A percentile compares a stretch with the other conserved stretches of the same genome.
Conservation (phyloP, 2,329 filamentous ascomycete species). For the Pyrenochaeta sp. region DNA sequence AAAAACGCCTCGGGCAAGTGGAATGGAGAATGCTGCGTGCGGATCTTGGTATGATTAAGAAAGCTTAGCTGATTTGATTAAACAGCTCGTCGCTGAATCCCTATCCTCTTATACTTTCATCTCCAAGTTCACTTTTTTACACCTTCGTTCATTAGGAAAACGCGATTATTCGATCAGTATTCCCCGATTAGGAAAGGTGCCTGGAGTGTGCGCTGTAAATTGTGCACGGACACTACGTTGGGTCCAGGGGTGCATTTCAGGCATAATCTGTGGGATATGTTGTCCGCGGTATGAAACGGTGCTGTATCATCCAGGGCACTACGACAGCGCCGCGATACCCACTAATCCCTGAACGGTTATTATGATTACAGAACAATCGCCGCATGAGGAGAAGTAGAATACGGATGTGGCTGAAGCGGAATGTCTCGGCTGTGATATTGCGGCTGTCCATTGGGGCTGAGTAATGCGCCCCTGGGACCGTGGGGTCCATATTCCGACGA, state of each 20-base stretch:
- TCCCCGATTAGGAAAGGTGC: not conserved
- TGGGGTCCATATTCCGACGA: no score
- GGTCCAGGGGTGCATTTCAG: no score
- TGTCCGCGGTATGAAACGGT: not conserved
- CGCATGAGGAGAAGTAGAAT: not conserved
- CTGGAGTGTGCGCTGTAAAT: not conserved
- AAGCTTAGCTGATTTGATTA: not conserved
- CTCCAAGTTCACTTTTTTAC: not conserved
- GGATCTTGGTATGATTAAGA: not conserved
- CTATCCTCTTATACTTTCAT: not conserved
- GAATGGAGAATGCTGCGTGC: not conserved
- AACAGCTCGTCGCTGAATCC: not conserved
- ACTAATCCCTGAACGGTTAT: constrained; percentile 1
- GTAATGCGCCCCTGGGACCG: no score
- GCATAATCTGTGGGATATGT: no score
- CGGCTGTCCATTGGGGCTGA: no score
- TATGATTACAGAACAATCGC: constrained; percentile 9
- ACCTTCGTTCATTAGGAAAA: not conserved
- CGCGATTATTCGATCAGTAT: constrained; percentile 25
- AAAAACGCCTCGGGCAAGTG: not conserved
- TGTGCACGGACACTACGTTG: no score
- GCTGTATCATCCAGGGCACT: not conserved
- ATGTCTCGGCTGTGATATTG: no score
- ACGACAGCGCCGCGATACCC: not conserved
- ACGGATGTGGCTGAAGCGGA: no score